Base-by-base conservation (phyloP, 164 flowering plant genomes). In the Warburgia ugandensis region DNA sequence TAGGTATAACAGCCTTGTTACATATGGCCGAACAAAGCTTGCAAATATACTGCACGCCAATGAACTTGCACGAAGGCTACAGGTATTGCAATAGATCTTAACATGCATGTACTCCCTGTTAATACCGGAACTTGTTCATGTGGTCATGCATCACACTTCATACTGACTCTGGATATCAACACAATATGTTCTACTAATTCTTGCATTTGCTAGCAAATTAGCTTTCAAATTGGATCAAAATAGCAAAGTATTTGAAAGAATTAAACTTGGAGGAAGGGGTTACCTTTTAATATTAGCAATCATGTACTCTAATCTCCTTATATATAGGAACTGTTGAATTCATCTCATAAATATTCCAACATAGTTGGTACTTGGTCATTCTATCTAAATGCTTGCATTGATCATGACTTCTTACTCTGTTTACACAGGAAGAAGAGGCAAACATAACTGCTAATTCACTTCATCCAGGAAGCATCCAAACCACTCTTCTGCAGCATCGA, bases 1-100 rank as follows among this genome's bases (percentile, higher is more conserved):
- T 79, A 85, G 94, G 41, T 82, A 77, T 54, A 54, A 16, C 42
- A 48, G 46, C 19, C 1, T 61, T 0, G 28, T 0, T 30, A 87
- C 90, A 28, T 85, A 85, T 69, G 84, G 90, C 26, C 85, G 78
- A 54, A 82, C 94, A 50, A 85, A 85, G 72, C 80, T 85, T 54
- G 71, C 81, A n/a, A 85, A 85, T 54, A 66, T 82, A 65, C 58
- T 85, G 72, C 94, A 85, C 56, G 81, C 89, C 5, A 82, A 80
- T 33, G 94, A 82, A 64, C 90, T 85, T 21, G 22, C 81, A 22
- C 73, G 72, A 54, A 69, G 71, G 42, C 55, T 84, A 5, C 69
- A 80, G 89, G 92, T 83, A 70, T 39, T n/a, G n/a, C 42, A n/a
- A n/a, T n/a, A n/a, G n/a, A n/a, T n/a, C 4, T 22, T 25, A 17